Evolutionary conservation across 2,329 filamentous ascomycete species (phyloP).

Genomic region (Pseudopyricularia cyperi): DNA sequence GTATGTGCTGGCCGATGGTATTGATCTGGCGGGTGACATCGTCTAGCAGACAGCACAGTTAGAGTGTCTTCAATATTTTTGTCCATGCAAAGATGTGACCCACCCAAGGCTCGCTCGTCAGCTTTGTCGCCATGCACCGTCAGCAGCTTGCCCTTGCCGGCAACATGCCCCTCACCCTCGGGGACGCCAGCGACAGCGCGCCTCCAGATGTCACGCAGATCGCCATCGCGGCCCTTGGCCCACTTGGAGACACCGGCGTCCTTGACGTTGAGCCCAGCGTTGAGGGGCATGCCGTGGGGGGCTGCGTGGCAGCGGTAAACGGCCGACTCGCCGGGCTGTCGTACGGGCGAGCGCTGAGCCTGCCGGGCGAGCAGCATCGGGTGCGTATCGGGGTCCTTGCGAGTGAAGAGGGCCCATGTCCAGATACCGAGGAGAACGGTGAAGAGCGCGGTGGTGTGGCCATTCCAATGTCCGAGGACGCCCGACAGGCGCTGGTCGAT

Average conservation of each 20-base stretch:
- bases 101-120: slow-evolving; percentile 56
- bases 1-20: slow-evolving; percentile 65
- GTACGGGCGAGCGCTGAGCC: slow-evolving; percentile 62
- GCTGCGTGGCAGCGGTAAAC: slow-evolving; percentile 73
- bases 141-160: slow-evolving; percentile 55
- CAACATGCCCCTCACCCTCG: slow-evolving; percentile 45
- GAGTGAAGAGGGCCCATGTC: slow-evolving; percentile 56
- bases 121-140: slow-evolving; percentile 70
- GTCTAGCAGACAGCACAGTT: slow-evolving; percentile 22
- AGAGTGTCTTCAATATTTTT: too few species aligned
- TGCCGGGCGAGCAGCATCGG: slow-evolving; percentile 83
- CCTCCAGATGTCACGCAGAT: slow-evolving; percentile 85
- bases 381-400: slow-evolving; percentile 78
- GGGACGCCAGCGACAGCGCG: slow-evolving; percentile 51
- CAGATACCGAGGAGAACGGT: slow-evolving; percentile 54
- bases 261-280: slow-evolving; percentile 68
- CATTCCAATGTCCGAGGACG: slow-evolving; percentile 69
- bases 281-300: slow-evolving; percentile 73
- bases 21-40: slow-evolving; percentile 78
- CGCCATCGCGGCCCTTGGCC: slow-evolving; percentile 71
- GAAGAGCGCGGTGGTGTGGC: slow-evolving; percentile 61
- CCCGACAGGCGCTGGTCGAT: slow-evolving; percentile 60
- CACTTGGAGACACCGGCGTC: slow-evolving; percentile 70
- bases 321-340: slow-evolving; percentile 74
- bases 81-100: slow-evolving; percentile 7